phyloP scores from a whole-genome alignment of 345 rosid genomes.

The Moricandia arvensis region DNA sequence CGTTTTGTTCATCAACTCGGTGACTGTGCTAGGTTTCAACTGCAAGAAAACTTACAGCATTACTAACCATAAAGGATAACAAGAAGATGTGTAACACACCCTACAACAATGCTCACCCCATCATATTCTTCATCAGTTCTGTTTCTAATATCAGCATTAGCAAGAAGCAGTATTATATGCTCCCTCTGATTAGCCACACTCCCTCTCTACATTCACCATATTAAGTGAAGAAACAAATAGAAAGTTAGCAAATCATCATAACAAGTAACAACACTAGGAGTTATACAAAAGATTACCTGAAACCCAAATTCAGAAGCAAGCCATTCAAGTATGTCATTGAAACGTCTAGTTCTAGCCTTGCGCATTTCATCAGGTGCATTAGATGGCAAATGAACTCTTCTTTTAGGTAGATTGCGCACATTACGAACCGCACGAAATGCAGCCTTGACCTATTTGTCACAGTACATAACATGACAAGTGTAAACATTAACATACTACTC shows the following conservation, averaged over 20 bases:
- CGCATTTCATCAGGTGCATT: slow-evolving; percentile 39
- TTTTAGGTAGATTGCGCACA: slow-evolving; percentile 60
- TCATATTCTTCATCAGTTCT: slow-evolving; percentile 41
- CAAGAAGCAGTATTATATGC: slow-evolving; percentile 83
- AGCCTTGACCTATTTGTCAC: slow-evolving; percentile 64
- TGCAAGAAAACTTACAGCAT: slow-evolving; percentile 48
- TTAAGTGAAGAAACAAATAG: neutral
- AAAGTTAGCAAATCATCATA: neutral
- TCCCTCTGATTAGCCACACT: slow-evolving; percentile 98
- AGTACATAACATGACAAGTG: slow-evolving; percentile 1
- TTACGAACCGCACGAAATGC: slow-evolving; percentile 62
- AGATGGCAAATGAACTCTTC: slow-evolving; percentile 25
- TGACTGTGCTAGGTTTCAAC: slow-evolving; percentile 51
- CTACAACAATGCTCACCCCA: slow-evolving; percentile 42
- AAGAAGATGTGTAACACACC: neutral
- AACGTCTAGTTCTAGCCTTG: slow-evolving; percentile 48
- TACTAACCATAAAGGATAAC: slow-evolving; percentile 16
- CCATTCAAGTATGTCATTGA: slow-evolving; percentile 81
- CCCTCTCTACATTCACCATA: slow-evolving; percentile 72
- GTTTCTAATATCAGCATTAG: slow-evolving; percentile 74
- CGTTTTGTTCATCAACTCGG: slow-evolving; percentile 52
- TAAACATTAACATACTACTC: neutral
- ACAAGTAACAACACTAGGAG: neutral
- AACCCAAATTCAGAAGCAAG: slow-evolving; percentile 84
- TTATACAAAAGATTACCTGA: slow-evolving; percentile 59